Evolutionary conservation across 805 yeast genomes (phyloP).

Genomic region (Ogataea populi-albae): DNA sequence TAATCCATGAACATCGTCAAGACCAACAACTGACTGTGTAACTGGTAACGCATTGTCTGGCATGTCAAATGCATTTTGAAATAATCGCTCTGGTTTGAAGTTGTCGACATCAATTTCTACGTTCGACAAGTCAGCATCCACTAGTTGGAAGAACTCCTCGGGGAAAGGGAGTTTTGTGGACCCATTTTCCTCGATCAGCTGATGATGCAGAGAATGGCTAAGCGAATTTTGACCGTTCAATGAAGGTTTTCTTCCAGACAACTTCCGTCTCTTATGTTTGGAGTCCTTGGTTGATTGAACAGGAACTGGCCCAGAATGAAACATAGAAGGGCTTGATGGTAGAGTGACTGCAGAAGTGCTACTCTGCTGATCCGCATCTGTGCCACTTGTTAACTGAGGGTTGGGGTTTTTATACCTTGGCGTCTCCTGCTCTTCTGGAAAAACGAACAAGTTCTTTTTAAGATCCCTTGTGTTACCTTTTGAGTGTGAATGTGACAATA

Average conservation of each 20-base stretch:
- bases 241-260: neutral
- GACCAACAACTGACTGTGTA: neutral
- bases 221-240: neutral
- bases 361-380: no score
- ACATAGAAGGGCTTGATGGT: no score
- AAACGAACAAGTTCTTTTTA: no score
- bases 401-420: no score
- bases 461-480: no score
- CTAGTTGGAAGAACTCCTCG: neutral
- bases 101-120: constrained; percentile 7
- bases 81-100: constrained; percentile 13
- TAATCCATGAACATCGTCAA: constrained; percentile 1
- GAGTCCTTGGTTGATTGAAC: no score
- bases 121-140: constrained; percentile 3
- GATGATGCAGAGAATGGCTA: neutral
- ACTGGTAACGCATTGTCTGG: no score
- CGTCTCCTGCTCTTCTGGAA: no score
- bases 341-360: no score
- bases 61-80: constrained; percentile 3
- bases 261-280: neutral
- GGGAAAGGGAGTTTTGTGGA: neutral
- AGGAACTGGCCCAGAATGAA: no score
- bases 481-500: no score
- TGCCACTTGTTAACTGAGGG: no score
- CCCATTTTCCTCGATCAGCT: constrained; percentile 1